These are phyloP conservation scores for Penicillium mononematosum DNA, from an alignment of 495 filamentous ascomycete genomes.

Conservation along the genomic window DNA sequence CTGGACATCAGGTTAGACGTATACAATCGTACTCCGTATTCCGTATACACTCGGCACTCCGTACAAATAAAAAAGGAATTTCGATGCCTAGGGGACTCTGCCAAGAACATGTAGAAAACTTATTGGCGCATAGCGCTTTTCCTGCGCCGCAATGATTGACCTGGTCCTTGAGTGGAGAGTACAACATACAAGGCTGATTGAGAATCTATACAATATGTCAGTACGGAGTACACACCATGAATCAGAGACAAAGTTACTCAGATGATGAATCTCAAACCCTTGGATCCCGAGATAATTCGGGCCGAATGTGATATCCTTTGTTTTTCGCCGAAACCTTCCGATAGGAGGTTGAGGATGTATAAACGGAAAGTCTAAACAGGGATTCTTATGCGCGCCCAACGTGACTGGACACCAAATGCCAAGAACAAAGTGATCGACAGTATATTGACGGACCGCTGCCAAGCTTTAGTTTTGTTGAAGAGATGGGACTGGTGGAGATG, in stretches of 20 bases:
- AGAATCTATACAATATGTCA: constrained; percentile 1
- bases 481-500: neutral
- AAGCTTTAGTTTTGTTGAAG: constrained; percentile 33
- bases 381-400: constrained; percentile 17
- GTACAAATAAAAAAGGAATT: constrained; percentile 4
- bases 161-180: neutral
- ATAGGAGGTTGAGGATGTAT: neutral
- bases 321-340: neutral
- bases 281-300: constrained; percentile 12
- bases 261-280: constrained; percentile 15
- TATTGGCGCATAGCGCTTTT: neutral
- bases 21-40: neutral
- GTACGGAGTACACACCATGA: neutral
- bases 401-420: constrained; percentile 24
- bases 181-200: constrained; percentile 4
- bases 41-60: no score
- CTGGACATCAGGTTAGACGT: constrained; percentile 13
- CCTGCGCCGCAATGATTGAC: neutral
- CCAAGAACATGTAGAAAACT: constrained; percentile 14
- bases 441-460: constrained; percentile 38
- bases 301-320: constrained; percentile 7
- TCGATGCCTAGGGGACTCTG: constrained; percentile 23
- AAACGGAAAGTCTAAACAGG: constrained; percentile 1
- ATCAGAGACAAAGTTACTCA: constrained; percentile 12
- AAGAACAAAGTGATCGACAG: constrained; percentile 38